Evolutionary conservation across 768 basidiomycete genomes (phyloP).

Genomic region (Suillus hirtellus): DNA sequence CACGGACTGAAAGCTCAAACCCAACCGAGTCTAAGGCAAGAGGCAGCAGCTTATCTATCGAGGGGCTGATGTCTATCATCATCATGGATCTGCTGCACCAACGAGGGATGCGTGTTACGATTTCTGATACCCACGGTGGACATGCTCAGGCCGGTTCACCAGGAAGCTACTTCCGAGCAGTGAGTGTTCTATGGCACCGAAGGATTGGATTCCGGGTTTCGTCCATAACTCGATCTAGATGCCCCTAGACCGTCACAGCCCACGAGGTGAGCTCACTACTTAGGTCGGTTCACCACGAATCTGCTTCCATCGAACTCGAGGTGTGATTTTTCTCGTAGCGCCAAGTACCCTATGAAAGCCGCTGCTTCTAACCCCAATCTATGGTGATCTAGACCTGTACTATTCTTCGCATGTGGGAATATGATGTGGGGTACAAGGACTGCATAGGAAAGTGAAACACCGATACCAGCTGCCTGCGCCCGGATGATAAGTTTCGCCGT

Average conservation of each 20-base stretch:
- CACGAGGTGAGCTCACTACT: neutral
- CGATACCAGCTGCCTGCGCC: neutral
- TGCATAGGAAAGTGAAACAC: neutral
- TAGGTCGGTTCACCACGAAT: neutral
- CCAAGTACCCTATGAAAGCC: neutral
- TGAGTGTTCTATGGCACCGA: neutral
- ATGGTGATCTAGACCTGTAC: neutral
- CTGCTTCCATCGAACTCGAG: neutral
- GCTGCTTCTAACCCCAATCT: neutral
- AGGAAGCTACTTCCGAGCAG: neutral
- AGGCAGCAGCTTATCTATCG: no score
- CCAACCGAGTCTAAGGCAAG: no score
- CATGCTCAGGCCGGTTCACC: no score
- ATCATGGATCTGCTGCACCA: no score
- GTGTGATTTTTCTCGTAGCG: neutral
- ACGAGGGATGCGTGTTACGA: no score
- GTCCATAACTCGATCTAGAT: neutral
- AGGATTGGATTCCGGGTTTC: neutral
- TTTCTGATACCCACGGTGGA: no score
- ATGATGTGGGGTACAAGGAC: neutral
- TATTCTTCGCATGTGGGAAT: neutral
- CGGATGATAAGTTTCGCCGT: neutral
- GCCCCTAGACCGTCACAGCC: neutral
- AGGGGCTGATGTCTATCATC: no score
- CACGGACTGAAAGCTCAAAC: no score